Evolutionary conservation across 2,329 filamentous ascomycete species (phyloP).

Genomic region (Fusarium tjaetaba): DNA sequence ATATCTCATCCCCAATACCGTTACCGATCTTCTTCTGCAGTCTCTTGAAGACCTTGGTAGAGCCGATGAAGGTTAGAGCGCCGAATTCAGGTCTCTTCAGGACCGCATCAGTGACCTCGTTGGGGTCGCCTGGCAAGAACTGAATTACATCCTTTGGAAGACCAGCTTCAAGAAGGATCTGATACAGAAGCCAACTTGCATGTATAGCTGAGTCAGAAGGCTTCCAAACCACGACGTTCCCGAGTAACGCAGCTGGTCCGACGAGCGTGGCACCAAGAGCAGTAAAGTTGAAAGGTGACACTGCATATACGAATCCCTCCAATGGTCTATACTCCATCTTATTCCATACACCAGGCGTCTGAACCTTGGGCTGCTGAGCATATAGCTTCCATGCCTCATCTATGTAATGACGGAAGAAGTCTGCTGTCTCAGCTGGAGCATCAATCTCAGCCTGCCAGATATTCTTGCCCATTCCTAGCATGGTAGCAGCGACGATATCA

Average conservation of each 20-base stretch:
- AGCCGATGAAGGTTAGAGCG: constrained; percentile 52
- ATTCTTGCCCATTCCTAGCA: constrained; percentile 37
- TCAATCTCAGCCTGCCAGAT: constrained; percentile 36
- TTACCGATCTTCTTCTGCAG: constrained; percentile 48
- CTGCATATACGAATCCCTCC: constrained; percentile 54
- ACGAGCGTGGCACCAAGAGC: constrained; percentile 52
- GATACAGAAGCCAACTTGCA: constrained; percentile 49
- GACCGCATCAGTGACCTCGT: constrained; percentile 48
- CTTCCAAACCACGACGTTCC: constrained; percentile 56
- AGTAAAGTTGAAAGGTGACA: constrained; percentile 56
- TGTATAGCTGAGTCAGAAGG: constrained; percentile 49
- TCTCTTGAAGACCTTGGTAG: constrained; percentile 50
- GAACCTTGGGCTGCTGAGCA: constrained; percentile 16
- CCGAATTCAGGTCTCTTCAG: constrained; percentile 51
- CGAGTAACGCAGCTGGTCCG: constrained; percentile 49
- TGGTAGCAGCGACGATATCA: constrained; percentile 32
- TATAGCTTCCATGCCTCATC: constrained; percentile 32
- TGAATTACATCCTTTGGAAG: constrained; percentile 52
- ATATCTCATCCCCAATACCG: constrained; percentile 44
- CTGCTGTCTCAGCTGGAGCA: constrained; percentile 39
- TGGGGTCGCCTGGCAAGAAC: constrained; percentile 51
- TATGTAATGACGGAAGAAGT: constrained; percentile 48
- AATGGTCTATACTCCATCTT: constrained; percentile 51
- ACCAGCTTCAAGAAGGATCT: constrained; percentile 54
- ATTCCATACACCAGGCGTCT: constrained; percentile 24